These are phyloP conservation scores for Candida manassasensis DNA, from an alignment of 805 yeast species.

Conservation along the genomic window DNA sequence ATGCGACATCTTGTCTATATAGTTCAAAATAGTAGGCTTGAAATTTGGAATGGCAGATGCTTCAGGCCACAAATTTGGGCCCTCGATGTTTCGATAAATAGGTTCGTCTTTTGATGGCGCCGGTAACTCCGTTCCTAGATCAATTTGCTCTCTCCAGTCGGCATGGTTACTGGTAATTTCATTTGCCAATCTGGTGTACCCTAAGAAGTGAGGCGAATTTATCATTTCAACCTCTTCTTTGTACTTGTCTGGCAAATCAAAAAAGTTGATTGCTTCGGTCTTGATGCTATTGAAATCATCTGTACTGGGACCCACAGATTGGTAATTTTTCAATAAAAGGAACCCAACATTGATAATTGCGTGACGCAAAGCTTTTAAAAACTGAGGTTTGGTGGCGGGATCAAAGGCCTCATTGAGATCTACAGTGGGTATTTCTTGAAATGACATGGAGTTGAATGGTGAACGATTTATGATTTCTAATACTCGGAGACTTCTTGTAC, in stretches of 20 bases:
- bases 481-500: no score
- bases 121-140: constrained; percentile 50
- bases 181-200: constrained; percentile 52
- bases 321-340: constrained; percentile 40
- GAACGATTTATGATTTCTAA: no score
- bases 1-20: constrained; percentile 42
- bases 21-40: constrained; percentile 34
- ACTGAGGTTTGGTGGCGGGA: constrained; percentile 37
- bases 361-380: constrained; percentile 35
- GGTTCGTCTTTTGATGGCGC: constrained; percentile 37
- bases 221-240: constrained; percentile 48
- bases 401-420: constrained; percentile 41
- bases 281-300: constrained; percentile 34
- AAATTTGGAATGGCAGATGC: constrained; percentile 38
- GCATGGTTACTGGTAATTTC: constrained; percentile 50
- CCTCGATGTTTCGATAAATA: constrained; percentile 47
- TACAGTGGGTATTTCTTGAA: constrained; percentile 39
- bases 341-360: constrained; percentile 58
- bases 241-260: constrained; percentile 42
- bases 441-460: constrained; percentile 30
- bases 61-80: constrained; percentile 55
- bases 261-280: constrained; percentile 38
- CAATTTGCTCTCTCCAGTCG: constrained; percentile 62
- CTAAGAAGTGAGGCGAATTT: constrained; percentile 54
- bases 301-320: constrained; percentile 36